Percentiles rank a stretch among this genome's conserved stretches.
phyloP scores from a whole-genome alignment of 495 filamentous ascomycete genomes.

The Penicillium psychrofluorescens region DNA sequence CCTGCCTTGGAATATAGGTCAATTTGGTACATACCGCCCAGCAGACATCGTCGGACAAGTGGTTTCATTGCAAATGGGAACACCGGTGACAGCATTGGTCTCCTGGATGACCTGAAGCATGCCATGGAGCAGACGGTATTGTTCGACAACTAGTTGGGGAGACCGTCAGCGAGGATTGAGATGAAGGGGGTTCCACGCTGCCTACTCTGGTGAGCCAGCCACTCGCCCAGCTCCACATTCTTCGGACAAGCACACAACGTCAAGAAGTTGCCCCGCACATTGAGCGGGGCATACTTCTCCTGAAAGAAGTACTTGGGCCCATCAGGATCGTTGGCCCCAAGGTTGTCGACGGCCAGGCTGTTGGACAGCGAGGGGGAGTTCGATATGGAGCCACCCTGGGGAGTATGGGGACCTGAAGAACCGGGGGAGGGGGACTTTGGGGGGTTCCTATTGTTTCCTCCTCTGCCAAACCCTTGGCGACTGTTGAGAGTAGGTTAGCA shows the following conservation, averaged over 20 bases:
- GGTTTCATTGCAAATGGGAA: slow-evolving; percentile 70
- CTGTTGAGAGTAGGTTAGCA: slow-evolving; percentile 22
- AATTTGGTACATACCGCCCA: slow-evolving; percentile 67
- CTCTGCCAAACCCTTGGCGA: slow-evolving; percentile 46
- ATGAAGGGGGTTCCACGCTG: not conserved
- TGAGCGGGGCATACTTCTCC: slow-evolving; percentile 72
- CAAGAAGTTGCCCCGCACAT: slow-evolving; percentile 95
- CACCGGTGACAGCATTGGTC: slow-evolving; percentile 60
- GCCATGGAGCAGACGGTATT: slow-evolving; percentile 77
- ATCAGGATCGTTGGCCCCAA: slow-evolving; percentile 45
- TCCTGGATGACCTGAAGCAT: slow-evolving; percentile 79
- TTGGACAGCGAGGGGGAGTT: slow-evolving; percentile 51
- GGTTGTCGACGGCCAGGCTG: slow-evolving; percentile 44
- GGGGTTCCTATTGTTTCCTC: slow-evolving; percentile 46
- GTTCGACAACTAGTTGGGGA: slow-evolving; percentile 64
- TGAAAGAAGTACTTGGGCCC: slow-evolving; percentile 65
- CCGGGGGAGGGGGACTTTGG: slow-evolving; percentile 38
- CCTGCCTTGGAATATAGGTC: slow-evolving; percentile 1
- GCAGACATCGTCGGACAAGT: slow-evolving; percentile 89
- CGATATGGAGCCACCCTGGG: slow-evolving; percentile 40
- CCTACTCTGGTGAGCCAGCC: slow-evolving; percentile 90
- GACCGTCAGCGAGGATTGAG: slow-evolving; percentile 12
- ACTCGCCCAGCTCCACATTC: slow-evolving; percentile 84
- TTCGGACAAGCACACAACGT: slow-evolving; percentile 84
- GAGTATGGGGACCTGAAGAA: slow-evolving; percentile 42